A percentile compares a stretch with the other conserved stretches of the same genome.
Conservation (phyloP, 2,329 filamentous ascomycete genomes). For the Aspergillus novofumigatus region DNA sequence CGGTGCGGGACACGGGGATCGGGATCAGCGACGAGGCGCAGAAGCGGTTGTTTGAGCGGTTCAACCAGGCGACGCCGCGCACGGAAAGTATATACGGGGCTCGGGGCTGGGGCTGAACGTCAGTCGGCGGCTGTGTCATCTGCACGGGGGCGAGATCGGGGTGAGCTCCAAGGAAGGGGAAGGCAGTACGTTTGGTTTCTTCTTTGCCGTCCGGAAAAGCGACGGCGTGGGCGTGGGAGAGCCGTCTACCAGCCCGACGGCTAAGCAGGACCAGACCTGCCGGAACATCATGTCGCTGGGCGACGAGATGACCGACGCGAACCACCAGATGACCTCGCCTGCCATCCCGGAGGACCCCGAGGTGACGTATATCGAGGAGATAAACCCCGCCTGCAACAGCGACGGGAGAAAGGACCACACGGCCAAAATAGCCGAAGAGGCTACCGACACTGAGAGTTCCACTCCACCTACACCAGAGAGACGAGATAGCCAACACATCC, state of each 20-base stretch:
- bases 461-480: background rate
- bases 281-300: constrained; percentile 16
- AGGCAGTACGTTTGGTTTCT: constrained; percentile 57
- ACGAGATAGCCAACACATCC: constrained; percentile 17
- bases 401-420: constrained; percentile 12
- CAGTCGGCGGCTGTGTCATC: constrained; percentile 70
- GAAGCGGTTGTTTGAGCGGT: constrained; percentile 71
- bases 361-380: constrained; percentile 10
- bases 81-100: constrained; percentile 78
- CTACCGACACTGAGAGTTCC: background rate
- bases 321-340: constrained; percentile 7
- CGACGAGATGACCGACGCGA: constrained; percentile 13
- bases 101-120: constrained; percentile 77
- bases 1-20: constrained; percentile 72
- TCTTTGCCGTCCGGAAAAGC: constrained; percentile 45
- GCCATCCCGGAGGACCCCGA: constrained; percentile 13
- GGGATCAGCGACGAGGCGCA: constrained; percentile 68
- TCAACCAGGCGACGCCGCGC: constrained; percentile 70
- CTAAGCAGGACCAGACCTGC: constrained; percentile 15
- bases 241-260: background rate
- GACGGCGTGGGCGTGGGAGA: constrained; percentile 1
- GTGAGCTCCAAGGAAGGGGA: constrained; percentile 56
- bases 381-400: background rate
- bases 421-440: constrained; percentile 2
- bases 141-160: constrained; percentile 76